Evolutionary conservation across 345 rosid genomes (phyloP), one percentile per base, ranked within the genome.

Genomic region (Melastoma malabathricum): DNA sequence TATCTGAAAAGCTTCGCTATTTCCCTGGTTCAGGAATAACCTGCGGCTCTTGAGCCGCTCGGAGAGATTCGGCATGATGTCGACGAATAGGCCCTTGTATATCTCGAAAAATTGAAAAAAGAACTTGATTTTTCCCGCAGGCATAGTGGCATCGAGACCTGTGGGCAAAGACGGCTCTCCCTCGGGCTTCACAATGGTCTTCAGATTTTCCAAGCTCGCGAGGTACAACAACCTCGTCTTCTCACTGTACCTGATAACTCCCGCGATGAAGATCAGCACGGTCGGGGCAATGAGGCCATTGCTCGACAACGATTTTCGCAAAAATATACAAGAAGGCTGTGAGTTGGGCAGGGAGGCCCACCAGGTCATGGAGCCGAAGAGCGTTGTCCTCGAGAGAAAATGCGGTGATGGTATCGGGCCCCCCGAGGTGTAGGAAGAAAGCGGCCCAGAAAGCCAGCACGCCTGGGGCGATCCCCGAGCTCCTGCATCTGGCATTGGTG

Each of bases 401-500:
- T 0, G 84, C 79, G 6, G 94, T 81, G 45, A 84, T 78, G 2
- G 86, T 66, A 65, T 84, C 86, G 0, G 83, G 86, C 0, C 89
- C 89, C 7, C 86, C 89, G 5, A 79, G 78, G 48, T 81, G 94
- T 17, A 84, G 16, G 22, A 81, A 66, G 65, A 84, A 84, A 0
- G 88, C 78, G 13, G 94, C 76, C 95, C 95, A 85, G 44, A 85
- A 71, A 13, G 80, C 81, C 55, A 80, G 19, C 20, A 85, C 17
- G 54, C 68, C 64, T 1, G 64, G 57, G 4, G 48, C 50, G 2
- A 15, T 0, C 0, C 1, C 41, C 41, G 41, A 34, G 41, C 12
- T 12, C 41, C 12, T 34, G 41, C 41, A 34, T 34, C 71, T 65
- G 58, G 68, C 69, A 56, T 69, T 62, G 56, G 87, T 67, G 51